Evolutionary conservation across 2,329 filamentous ascomycete species (phyloP).

Genomic region (Cadophora luteo-olivacea): DNA sequence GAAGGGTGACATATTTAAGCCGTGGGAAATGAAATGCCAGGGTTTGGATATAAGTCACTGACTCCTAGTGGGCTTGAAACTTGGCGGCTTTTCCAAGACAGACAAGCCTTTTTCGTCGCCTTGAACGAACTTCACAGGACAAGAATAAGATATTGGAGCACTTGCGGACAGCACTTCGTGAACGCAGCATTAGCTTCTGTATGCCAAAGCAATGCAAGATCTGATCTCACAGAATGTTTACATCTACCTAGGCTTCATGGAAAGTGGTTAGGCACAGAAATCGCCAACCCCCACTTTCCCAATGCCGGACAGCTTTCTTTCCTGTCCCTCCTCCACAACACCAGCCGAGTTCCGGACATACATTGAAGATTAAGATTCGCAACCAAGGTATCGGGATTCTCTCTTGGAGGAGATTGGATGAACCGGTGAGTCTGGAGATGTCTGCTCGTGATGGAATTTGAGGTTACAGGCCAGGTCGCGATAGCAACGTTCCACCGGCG

Average conservation of each 20-base stretch:
- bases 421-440: background rate
- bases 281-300: slow-evolving; percentile 8
- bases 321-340: background rate
- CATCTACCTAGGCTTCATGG: too few relatives aligned
- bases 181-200: too few relatives aligned
- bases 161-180: too few relatives aligned
- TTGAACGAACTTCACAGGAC: background rate
- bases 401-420: background rate
- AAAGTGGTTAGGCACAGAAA: background rate
- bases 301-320: background rate
- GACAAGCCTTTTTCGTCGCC: background rate
- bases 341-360: slow-evolving; percentile 2
- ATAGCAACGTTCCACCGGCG: slow-evolving; percentile 16
- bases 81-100: background rate
- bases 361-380: background rate
- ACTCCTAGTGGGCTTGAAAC: too few relatives aligned
- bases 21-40: too few relatives aligned
- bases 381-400: background rate
- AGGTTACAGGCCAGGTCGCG: background rate
- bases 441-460: background rate
- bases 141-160: too few relatives aligned
- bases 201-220: too few relatives aligned
- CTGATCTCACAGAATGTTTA: too few relatives aligned
- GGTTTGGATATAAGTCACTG: too few relatives aligned
- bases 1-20: too few relatives aligned